Percentiles rank a stretch among this genome's conserved stretches.
Evolutionary conservation across 2,329 filamentous ascomycete species (phyloP).

Genomic region (Colletotrichum siamense): DNA sequence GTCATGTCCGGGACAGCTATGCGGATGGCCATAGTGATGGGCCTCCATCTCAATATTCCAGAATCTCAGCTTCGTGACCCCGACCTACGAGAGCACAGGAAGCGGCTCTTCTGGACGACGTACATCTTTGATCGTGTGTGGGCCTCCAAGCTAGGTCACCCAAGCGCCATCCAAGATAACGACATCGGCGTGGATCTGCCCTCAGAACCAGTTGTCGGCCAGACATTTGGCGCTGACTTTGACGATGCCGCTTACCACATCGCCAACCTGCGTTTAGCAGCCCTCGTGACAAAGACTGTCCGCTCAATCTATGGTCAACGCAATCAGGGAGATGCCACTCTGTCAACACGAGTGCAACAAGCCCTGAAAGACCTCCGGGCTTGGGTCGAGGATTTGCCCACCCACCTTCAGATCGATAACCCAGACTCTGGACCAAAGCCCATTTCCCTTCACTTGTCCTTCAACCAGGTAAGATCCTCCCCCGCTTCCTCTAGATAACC

Average conservation of each 20-base stretch:
- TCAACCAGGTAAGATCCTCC: constrained; percentile 29
- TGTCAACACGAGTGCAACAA: constrained; percentile 38
- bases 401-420: constrained; percentile 33
- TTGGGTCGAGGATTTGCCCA: constrained; percentile 37
- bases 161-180: constrained; percentile 52
- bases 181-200: constrained; percentile 51
- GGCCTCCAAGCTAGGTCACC: constrained; percentile 53
- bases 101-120: constrained; percentile 47
- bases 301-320: constrained; percentile 36
- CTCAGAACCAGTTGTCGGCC: constrained; percentile 26
- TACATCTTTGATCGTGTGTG: constrained; percentile 52
- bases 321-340: constrained; percentile 27
- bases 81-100: constrained; percentile 41
- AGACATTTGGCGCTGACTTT: constrained; percentile 28
- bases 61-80: constrained; percentile 42
- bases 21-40: constrained; percentile 40
- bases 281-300: constrained; percentile 31
- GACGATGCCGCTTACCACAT: constrained; percentile 32
- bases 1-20: constrained; percentile 48
- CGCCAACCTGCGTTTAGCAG: constrained; percentile 43
- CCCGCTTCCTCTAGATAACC: neutral
- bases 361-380: constrained; percentile 33
- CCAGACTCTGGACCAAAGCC: constrained; percentile 28
- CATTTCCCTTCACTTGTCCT: constrained; percentile 38
- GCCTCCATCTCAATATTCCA: constrained; percentile 25